Evolutionary conservation across 208 protist species (phyloP).

Genomic region (Trypanosoma rangeli): DNA sequence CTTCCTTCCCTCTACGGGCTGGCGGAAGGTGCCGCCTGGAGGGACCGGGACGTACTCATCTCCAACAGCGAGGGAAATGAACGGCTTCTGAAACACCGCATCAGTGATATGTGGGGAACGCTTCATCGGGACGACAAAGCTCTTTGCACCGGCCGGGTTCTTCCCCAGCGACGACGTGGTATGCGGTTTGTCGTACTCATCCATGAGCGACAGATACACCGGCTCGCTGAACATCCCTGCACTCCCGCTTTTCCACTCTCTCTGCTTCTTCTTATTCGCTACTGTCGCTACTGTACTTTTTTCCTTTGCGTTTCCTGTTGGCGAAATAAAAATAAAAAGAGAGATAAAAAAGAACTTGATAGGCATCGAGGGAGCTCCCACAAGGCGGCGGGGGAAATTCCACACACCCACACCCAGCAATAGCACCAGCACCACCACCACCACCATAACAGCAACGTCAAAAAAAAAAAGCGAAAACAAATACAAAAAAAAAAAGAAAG

Average conservation of each 20-base stretch:
- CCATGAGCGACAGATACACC: conserved; percentile 78
- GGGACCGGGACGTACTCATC: conserved; percentile 64
- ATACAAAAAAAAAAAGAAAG: not conserved
- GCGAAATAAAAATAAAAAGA: conserved; percentile 8
- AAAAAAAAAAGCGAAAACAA: not conserved
- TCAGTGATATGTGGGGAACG: conserved; percentile 76
- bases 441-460: not conserved
- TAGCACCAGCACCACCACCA: not conserved
- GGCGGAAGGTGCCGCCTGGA: conserved; percentile 49
- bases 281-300: not conserved
- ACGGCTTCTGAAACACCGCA: conserved; percentile 61
- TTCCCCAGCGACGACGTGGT: conserved; percentile 1
- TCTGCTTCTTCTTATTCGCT: not conserved
- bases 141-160: conserved; percentile 21
- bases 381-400: not conserved
- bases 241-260: not conserved
- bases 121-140: conserved; percentile 76
- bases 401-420: not conserved
- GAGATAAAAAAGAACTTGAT: not conserved
- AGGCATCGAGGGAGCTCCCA: conserved; percentile 2
- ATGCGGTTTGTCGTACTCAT: conserved; percentile 89
- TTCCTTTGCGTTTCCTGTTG: conserved; percentile 13
- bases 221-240: conserved; percentile 73
- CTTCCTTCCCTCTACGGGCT: conserved; percentile 19
- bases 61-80: conserved; percentile 72